Evolutionary conservation across 2,329 filamentous ascomycete species (phyloP), one percentile per base, ranked within the genome.

Genomic region (Ophiostoma triangulosporum): DNA sequence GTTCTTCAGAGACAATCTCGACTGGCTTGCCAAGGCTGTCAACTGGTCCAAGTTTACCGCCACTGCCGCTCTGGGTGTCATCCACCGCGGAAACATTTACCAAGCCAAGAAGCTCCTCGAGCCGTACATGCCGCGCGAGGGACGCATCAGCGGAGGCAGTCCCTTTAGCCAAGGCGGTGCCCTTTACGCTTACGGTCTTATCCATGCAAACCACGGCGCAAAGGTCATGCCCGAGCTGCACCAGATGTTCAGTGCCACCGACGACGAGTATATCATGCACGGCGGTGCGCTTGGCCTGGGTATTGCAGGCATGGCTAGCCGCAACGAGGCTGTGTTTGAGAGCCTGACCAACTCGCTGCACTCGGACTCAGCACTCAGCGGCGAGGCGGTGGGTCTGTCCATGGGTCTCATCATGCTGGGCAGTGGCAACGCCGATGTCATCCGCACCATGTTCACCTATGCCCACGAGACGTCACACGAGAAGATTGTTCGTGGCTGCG

Each of bases 11-110:
- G 89, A 97, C 64, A 98, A 98, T 65, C 71, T 98, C 24, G 93
- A 98, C 60, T 98, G 93, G 93, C 73, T 98, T 3, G 90, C 91
- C 57, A 98, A 97, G 73, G 93, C 93, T 26, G 89, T 97, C 48
- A 98, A 98, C 72, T 98, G 93, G 93, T 96, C 90, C 57, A 98
- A 98, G 67, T 98, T 98, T 67, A 96, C 93, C 0, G 93, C 93
- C 14, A 98, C 93, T 4, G 93, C 93, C 54, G 93, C 93, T 7
- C 75, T 98, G 6, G 93, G 93, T 67, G 93, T 97, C 51, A 96
- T 98, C 58, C 93, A 98, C 68, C 85, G 89, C 46, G 93, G 93
- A 54, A 98, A 98, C 68, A 75, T 98, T 56, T 86, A 85, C 24
- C 91, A 98, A 64, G 93, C 90, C 1, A 83, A 89, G 64, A 95